Conservation (phyloP, 441 rosid species). For the Iberis amara region DNA sequence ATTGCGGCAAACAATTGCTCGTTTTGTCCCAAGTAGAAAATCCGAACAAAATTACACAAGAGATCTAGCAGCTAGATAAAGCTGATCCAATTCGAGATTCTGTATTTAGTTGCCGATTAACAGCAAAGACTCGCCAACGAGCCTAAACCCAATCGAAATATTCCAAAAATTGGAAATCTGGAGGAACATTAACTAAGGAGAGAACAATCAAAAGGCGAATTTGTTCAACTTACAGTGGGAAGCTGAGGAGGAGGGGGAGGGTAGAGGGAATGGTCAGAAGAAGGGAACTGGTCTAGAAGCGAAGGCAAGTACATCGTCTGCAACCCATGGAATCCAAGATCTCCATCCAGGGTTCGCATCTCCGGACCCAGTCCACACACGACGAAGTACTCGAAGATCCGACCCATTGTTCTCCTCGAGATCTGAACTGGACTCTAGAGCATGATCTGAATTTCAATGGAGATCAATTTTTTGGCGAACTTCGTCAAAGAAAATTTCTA, state of each 20-base stretch:
- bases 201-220: background rate
- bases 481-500: background rate
- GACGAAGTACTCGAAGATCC: slow-evolving; percentile 88
- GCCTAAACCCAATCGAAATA: slow-evolving; percentile 18
- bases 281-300: slow-evolving; percentile 82
- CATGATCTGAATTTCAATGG: slow-evolving; percentile 18
- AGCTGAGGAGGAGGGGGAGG: slow-evolving; percentile 96
- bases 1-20: background rate
- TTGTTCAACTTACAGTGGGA: slow-evolving; percentile 50
- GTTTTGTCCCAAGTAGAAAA: background rate
- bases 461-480: slow-evolving; percentile 13
- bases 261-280: slow-evolving; percentile 57
- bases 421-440: slow-evolving; percentile 21
- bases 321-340: slow-evolving; percentile 75
- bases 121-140: background rate
- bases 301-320: slow-evolving; percentile 57
- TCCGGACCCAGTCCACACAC: slow-evolving; percentile 94
- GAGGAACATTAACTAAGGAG: background rate
- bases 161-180: background rate
- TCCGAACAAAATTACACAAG: background rate
- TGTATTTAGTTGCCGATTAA: background rate
- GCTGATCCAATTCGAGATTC: slow-evolving; percentile 6
- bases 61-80: slow-evolving; percentile 7
- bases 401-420: slow-evolving; percentile 45
- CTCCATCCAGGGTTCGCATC: slow-evolving; percentile 80